Percentiles rank a stretch among this genome's conserved stretches.
phyloP scores from a whole-genome alignment of 169 alveolate species.

The Nephromyces sp. region DNA sequence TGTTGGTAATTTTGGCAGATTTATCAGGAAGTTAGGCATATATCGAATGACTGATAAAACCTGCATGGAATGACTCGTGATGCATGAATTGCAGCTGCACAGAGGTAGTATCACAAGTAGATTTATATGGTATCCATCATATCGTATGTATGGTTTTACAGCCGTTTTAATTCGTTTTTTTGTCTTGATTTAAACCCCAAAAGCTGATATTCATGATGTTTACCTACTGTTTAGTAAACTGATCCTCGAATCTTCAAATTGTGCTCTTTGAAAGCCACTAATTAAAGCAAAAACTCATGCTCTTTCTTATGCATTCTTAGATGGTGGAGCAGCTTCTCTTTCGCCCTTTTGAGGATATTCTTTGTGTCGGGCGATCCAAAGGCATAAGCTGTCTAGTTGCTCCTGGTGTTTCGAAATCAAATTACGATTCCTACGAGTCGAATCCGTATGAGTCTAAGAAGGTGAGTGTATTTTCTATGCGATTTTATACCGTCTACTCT shows the following conservation, averaged over 20 bases:
- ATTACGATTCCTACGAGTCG: conserved; percentile 71
- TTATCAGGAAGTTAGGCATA: no score
- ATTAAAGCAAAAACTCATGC: neutral
- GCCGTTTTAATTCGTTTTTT: no score
- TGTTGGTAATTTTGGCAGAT: no score
- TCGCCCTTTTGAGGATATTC: conserved; percentile 78
- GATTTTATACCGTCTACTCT: neutral
- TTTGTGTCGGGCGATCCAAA: conserved; percentile 58
- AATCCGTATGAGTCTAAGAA: conserved; percentile 69
- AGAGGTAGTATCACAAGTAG: no score
- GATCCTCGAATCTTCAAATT: no score
- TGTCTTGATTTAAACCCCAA: neutral
- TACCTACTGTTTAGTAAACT: no score
- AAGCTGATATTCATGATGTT: neutral
- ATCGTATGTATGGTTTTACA: no score
- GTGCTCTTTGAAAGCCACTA: neutral
- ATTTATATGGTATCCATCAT: no score
- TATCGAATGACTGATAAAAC: no score
- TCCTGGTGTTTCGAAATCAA: conserved; percentile 85
- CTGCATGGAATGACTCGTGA: no score
- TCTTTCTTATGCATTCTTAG: neutral
- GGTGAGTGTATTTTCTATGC: neutral
- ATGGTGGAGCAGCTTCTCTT: conserved; percentile 57
- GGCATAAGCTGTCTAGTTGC: conserved; percentile 66
- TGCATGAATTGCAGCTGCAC: no score